Percentiles rank a stretch among this genome's conserved stretches.
Conservation (phyloP, 78 protist species). For the Blattamonas nauphoetae region DNA sequence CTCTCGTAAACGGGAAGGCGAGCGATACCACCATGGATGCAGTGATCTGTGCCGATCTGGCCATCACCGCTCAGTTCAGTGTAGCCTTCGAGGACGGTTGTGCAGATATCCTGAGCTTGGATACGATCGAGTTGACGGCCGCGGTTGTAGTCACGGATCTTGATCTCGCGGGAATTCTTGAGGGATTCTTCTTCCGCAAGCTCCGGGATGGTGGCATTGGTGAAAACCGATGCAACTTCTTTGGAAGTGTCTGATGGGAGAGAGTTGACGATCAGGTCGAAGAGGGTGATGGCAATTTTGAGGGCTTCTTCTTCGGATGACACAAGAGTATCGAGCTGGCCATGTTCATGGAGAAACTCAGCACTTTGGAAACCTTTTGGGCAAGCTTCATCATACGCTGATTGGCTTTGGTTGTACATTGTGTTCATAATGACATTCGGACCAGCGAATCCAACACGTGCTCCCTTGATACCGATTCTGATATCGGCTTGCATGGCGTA, state of each 20-base stretch:
- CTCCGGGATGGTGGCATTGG: too few species aligned
- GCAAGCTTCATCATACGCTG: constrained; percentile 31
- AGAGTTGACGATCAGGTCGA: not conserved
- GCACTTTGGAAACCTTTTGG: constrained; percentile 39
- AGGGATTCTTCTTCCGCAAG: not conserved
- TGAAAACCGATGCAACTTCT: too few species aligned
- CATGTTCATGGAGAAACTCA: constrained; percentile 21
- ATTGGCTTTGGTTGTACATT: constrained; percentile 30
- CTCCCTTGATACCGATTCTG: constrained; percentile 15
- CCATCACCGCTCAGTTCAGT: constrained; percentile 35
- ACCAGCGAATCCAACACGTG: constrained; percentile 37
- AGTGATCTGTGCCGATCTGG: constrained; percentile 4
- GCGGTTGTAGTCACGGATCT: not conserved
- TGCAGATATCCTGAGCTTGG: constrained; percentile 24
- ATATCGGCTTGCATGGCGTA: constrained; percentile 43
- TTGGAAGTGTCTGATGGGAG: not conserved
- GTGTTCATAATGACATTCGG: constrained; percentile 39
- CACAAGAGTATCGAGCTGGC: constrained; percentile 31
- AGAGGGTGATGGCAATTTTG: not conserved
- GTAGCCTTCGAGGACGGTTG: not conserved
- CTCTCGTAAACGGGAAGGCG: not conserved
- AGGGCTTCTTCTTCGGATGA: not conserved
- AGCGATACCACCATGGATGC: constrained; percentile 41
- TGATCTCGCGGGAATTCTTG: not conserved
- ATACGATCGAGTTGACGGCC: not conserved